Evolutionary conservation across 441 rosid genomes (phyloP).

Genomic region (Codiaeum variegatum): DNA sequence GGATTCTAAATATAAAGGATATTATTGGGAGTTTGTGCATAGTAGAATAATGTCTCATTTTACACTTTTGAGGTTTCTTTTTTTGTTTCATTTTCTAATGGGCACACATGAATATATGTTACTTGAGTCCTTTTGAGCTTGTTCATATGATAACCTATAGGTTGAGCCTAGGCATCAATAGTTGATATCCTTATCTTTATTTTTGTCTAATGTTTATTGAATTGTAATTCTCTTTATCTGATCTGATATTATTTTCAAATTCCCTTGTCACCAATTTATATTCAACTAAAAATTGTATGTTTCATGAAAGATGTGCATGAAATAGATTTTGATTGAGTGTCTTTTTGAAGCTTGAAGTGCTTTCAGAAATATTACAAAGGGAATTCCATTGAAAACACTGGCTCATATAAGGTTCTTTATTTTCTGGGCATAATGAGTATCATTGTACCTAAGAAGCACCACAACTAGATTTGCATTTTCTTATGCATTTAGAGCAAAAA

Average conservation of each 20-base stretch:
- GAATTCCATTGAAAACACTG: neutral
- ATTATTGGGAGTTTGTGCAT: too few relatives aligned
- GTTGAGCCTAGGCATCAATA: slow-evolving; percentile 76
- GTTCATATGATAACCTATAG: slow-evolving; percentile 84
- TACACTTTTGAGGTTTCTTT: too few relatives aligned
- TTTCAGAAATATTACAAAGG: neutral
- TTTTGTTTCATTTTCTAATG: too few relatives aligned
- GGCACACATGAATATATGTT: too few relatives aligned
- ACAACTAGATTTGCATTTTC: neutral
- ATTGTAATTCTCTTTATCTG: neutral
- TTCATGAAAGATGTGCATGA: neutral
- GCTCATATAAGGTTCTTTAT: neutral
- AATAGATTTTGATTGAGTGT: neutral
- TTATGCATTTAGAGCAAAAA: neutral
- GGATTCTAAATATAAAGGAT: too few relatives aligned
- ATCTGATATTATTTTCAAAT: neutral
- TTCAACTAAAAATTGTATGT: neutral
- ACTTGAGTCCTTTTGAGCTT: too few relatives aligned
- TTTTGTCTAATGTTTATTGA: neutral
- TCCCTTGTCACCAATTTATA: neutral
- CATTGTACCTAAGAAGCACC: neutral
- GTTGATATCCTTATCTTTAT: neutral
- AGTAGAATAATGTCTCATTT: too few relatives aligned
- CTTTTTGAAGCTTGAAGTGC: neutral
- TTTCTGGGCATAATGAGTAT: neutral